Conservation (phyloP, 495 filamentous ascomycete genomes). For the Penicillium mononematosum region DNA sequence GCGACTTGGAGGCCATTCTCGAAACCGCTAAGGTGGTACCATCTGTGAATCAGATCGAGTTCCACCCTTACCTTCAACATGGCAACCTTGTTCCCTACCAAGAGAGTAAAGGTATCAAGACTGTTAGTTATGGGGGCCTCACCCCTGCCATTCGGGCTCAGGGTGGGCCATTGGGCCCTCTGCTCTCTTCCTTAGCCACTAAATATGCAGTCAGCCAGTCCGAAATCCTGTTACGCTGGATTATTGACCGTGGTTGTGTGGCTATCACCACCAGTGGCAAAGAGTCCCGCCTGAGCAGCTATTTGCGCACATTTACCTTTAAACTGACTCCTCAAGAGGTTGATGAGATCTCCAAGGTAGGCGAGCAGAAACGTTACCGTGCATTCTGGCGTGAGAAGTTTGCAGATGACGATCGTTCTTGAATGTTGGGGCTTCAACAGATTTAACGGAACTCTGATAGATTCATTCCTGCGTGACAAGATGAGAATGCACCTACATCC, state of each 20-base stretch:
- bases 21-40: constrained; percentile 63
- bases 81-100: constrained; percentile 62
- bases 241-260: constrained; percentile 75
- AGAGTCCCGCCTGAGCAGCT: constrained; percentile 66
- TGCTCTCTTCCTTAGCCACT: constrained; percentile 58
- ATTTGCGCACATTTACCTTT: constrained; percentile 62
- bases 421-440: constrained; percentile 1
- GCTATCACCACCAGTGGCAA: constrained; percentile 74
- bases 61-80: constrained; percentile 84
- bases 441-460: no score
- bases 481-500: no score
- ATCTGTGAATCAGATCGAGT: constrained; percentile 85
- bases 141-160: constrained; percentile 62
- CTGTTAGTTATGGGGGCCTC: constrained; percentile 67
- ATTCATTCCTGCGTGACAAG: no score
- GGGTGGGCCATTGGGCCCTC: constrained; percentile 66
- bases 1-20: constrained; percentile 66
- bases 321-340: constrained; percentile 71
- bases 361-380: constrained; percentile 66
- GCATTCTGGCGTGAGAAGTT: constrained; percentile 66
- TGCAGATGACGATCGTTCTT: constrained; percentile 58
- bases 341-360: constrained; percentile 58
- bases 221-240: constrained; percentile 75
- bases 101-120: constrained; percentile 64
- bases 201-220: constrained; percentile 76